Conservation (phyloP, 257 asterid genomes). For the Forsythia viridissima region DNA sequence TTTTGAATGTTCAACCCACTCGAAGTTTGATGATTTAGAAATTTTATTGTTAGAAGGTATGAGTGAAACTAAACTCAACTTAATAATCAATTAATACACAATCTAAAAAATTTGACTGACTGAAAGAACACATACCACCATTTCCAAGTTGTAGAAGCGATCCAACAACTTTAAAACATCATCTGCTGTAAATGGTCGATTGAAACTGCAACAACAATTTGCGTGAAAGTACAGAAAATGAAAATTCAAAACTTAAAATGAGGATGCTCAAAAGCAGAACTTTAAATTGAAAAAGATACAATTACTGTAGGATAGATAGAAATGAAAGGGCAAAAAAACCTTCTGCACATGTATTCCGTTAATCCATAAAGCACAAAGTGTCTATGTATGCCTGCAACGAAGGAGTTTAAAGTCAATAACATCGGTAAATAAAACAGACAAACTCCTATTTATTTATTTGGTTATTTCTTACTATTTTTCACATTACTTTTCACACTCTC, state of each 20-base stretch:
- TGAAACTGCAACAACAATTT: constrained; percentile 54
- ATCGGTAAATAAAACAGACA: not conserved
- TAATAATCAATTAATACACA: not conserved
- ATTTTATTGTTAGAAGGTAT: not conserved
- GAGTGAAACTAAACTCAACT: not conserved
- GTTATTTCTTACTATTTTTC: no score
- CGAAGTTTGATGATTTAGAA: not conserved
- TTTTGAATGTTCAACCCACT: not conserved
- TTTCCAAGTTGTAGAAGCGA: constrained; percentile 90
- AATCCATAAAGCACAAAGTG: constrained; percentile 62
- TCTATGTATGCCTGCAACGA: constrained; percentile 75
- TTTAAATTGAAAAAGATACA: constrained; percentile 11
- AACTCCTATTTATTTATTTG: not conserved
- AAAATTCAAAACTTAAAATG: not conserved
- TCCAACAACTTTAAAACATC: constrained; percentile 88
- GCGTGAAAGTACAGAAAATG: not conserved
- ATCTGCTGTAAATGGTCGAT: constrained; percentile 67
- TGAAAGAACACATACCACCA: constrained; percentile 60
- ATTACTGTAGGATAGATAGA: not conserved
- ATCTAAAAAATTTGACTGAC: not conserved
- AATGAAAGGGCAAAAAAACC: constrained; percentile 44
- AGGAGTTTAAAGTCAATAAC: not conserved
- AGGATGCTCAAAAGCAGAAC: not conserved
- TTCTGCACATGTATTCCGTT: constrained; percentile 58
- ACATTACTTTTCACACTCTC: no score